Percentiles rank a stretch among this genome's conserved stretches.
These are phyloP conservation scores for Acaromyces ingoldii DNA, from an alignment of 1,284 basidiomycete genomes.

Conservation along the genomic window DNA sequence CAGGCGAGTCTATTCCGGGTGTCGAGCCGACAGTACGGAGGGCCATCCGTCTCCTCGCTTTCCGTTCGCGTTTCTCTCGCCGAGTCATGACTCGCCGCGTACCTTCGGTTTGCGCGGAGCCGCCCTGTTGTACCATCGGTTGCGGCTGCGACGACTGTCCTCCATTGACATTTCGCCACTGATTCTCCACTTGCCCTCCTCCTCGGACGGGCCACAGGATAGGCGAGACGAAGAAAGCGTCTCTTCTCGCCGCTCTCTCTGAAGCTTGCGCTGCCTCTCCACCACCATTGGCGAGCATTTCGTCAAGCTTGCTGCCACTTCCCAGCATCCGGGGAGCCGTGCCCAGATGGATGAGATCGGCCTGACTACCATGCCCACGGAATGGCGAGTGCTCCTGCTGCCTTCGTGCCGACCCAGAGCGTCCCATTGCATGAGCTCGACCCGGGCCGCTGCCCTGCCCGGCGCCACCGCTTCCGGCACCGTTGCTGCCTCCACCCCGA, in stretches of 20 bases:
- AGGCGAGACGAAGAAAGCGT: conserved; percentile 37
- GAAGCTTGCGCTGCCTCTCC: too few species aligned
- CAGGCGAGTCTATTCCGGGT: conserved; percentile 9
- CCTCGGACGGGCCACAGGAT: conserved; percentile 34
- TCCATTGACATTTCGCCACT: conserved; percentile 1
- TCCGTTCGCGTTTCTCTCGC: conserved; percentile 36
- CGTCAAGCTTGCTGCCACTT: too few species aligned
- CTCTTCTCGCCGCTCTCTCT: conserved; percentile 16
- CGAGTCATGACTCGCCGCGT: conserved; percentile 29
- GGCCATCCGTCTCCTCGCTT: conserved; percentile 25
- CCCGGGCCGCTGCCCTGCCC: conserved; percentile 17
- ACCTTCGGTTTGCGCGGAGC: conserved; percentile 12
- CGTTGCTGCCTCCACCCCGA: conserved; percentile 5
- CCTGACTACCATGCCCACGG: conserved; percentile 13
- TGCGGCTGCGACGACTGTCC: conserved; percentile 19
- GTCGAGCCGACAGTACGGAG: conserved; percentile 13
- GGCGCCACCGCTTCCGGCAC: too few species aligned
- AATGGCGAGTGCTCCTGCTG: conserved; percentile 32
- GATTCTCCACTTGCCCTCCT: conserved; percentile 16
- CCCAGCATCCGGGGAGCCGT: conserved; percentile 17
- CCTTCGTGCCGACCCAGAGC: not conserved
- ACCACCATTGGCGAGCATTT: too few species aligned
- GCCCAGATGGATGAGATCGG: conserved; percentile 7
- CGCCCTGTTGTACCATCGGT: conserved; percentile 15
- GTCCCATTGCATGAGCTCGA: conserved; percentile 3